phyloP scores from a whole-genome alignment of 768 basidiomycete genomes.

The Xerocomus brunneocitrinus region DNA sequence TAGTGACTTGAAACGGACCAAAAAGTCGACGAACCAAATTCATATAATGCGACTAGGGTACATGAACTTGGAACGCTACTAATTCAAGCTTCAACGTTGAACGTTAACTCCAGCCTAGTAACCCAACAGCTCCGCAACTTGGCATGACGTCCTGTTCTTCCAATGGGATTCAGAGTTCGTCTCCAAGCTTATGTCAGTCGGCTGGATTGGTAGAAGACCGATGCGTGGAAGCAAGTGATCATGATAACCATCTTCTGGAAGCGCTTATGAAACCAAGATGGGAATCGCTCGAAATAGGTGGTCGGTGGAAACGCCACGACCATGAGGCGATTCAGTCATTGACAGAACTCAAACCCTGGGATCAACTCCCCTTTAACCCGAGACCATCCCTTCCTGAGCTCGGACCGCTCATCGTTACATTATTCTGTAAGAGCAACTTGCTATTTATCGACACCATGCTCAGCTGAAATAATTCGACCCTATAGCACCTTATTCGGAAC shows the following conservation, averaged over 20 bases:
- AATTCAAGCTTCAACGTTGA: too few species aligned
- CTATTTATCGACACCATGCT: background rate
- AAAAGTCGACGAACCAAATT: too few species aligned
- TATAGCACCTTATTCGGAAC: background rate
- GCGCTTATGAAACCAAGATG: constrained; percentile 7
- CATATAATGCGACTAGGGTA: too few species aligned
- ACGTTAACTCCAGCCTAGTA: too few species aligned
- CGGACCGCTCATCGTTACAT: background rate
- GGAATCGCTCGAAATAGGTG: constrained; percentile 8
- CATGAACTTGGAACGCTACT: too few species aligned
- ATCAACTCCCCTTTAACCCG: background rate
- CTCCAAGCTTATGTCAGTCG: background rate
- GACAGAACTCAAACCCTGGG: background rate
- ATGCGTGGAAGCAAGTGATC: background rate
- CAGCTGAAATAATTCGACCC: background rate
- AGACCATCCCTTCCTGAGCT: background rate
- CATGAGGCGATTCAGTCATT: constrained; percentile 14
- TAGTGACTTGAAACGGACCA: background rate
- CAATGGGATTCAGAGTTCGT: background rate
- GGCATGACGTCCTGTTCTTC: background rate
- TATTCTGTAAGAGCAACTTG: constrained; percentile 5
- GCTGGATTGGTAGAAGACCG: background rate
- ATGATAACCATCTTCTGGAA: background rate
- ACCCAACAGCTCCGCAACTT: background rate
- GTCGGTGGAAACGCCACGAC: constrained; percentile 6